These are phyloP conservation scores for Arthrobotrys conoides DNA, from an alignment of 2,329 filamentous ascomycete genomes.

Conservation along the genomic window DNA sequence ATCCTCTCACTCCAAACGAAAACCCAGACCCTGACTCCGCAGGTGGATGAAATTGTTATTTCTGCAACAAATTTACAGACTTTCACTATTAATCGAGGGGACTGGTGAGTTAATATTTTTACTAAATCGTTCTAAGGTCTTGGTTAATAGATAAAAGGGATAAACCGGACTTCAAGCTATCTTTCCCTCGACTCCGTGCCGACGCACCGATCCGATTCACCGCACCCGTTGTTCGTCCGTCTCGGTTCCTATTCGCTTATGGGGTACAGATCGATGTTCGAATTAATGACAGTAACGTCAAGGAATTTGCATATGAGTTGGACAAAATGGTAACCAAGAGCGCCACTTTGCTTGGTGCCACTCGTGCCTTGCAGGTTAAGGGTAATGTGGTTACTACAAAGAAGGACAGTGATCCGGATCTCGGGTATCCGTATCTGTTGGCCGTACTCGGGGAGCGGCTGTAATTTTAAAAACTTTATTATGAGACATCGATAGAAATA, in stretches of 20 bases:
- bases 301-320: conserved; percentile 24
- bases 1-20: conserved; percentile 19
- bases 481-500: no score
- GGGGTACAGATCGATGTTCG: conserved; percentile 33
- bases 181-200: conserved; percentile 32
- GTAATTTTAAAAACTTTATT: background rate
- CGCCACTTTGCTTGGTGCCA: conserved; percentile 20
- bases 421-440: conserved; percentile 41
- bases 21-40: conserved; percentile 21
- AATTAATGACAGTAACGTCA: conserved; percentile 13
- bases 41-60: conserved; percentile 40
- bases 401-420: conserved; percentile 7
- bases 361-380: conserved; percentile 3
- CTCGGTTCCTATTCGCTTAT: conserved; percentile 26
- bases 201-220: conserved; percentile 32
- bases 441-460: conserved; percentile 25
- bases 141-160: conserved; percentile 19
- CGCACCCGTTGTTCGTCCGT: conserved; percentile 20
- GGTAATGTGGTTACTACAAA: conserved; percentile 14
- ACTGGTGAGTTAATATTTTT: conserved; percentile 13
- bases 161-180: conserved; percentile 24
- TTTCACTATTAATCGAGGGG: conserved; percentile 25
- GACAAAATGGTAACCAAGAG: background rate
- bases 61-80: conserved; percentile 12
- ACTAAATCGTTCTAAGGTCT: background rate